phyloP scores from a whole-genome alignment of 352 stramenopile species.

The Pythium periplocum region DNA sequence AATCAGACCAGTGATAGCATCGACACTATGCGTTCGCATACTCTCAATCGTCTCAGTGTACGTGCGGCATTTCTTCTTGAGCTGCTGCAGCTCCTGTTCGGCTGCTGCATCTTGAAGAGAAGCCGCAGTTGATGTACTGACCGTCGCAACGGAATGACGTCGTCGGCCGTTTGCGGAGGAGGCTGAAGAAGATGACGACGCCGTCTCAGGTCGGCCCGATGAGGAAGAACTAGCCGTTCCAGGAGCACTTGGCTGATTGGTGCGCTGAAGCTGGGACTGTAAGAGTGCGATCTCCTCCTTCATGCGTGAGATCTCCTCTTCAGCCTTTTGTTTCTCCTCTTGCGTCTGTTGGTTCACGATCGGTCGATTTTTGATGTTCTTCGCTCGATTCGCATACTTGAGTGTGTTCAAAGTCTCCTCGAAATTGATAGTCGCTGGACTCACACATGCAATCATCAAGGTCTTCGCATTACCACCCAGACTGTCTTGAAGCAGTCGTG shows the following conservation, averaged over 20 bases:
- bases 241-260: slow-evolving; percentile 9
- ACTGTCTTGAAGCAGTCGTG: slow-evolving; percentile 81
- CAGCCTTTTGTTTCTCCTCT: slow-evolving; percentile 47
- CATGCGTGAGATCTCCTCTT: slow-evolving; percentile 67
- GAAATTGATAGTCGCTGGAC: slow-evolving; percentile 73
- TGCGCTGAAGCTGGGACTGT: slow-evolving; percentile 57
- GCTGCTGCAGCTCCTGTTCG: slow-evolving; percentile 27
- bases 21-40: slow-evolving; percentile 53
- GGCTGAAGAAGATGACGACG: slow-evolving; percentile 9
- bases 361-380: slow-evolving; percentile 99
- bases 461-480: slow-evolving; percentile 88
- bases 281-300: slow-evolving; percentile 70
- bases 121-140: slow-evolving; percentile 13
- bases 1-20: slow-evolving; percentile 65
- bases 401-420: slow-evolving; percentile 98
- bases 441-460: slow-evolving; percentile 89
- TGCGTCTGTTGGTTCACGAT: slow-evolving; percentile 91
- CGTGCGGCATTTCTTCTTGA: slow-evolving; percentile 31
- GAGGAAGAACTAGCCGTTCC: slow-evolving; percentile 10
- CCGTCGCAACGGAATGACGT: slow-evolving; percentile 12
- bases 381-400: slow-evolving; percentile 97
- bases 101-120: background rate
- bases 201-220: slow-evolving; percentile 6
- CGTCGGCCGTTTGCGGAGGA: slow-evolving; percentile 4
- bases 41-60: slow-evolving; percentile 46